Evolutionary conservation across 805 yeast genomes (phyloP).

Genomic region (Wickerhamiella vanderwaltii): DNA sequence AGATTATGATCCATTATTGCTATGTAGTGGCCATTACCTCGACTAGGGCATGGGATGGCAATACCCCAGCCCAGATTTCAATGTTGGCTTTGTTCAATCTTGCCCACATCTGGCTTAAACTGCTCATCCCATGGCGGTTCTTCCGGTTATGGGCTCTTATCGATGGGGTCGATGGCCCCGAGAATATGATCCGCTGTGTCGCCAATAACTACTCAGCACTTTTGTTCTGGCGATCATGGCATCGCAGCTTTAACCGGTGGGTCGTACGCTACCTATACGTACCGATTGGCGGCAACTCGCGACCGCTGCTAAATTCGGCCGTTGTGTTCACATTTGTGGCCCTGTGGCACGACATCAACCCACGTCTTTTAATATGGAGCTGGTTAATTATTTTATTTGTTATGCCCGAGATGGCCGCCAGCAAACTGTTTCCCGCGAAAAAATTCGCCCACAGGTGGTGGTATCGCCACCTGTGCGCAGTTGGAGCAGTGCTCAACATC

Average conservation of each 20-base stretch:
- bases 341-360: slow-evolving; percentile 94
- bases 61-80: slow-evolving; percentile 82
- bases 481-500: slow-evolving; percentile 79
- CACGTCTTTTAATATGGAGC: slow-evolving; percentile 84
- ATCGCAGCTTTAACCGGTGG: slow-evolving; percentile 86
- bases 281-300: slow-evolving; percentile 75
- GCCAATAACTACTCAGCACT: slow-evolving; percentile 84
- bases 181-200: slow-evolving; percentile 93
- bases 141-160: slow-evolving; percentile 84
- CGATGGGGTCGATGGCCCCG: slow-evolving; percentile 96
- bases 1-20: slow-evolving; percentile 69
- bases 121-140: slow-evolving; percentile 90
- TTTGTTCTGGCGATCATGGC: slow-evolving; percentile 99
- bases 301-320: slow-evolving; percentile 62
- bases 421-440: slow-evolving; percentile 30
- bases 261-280: slow-evolving; percentile 76
- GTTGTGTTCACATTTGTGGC: slow-evolving; percentile 93
- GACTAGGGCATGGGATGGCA: slow-evolving; percentile 78
- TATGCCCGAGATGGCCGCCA: slow-evolving; percentile 68
- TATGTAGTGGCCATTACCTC: slow-evolving; percentile 91
- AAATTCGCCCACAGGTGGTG: slow-evolving; percentile 40
- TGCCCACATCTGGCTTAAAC: slow-evolving; percentile 83
- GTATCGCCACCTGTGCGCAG: slow-evolving; percentile 72
- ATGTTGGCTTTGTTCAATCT: slow-evolving; percentile 89
- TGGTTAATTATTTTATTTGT: slow-evolving; percentile 83